phyloP scores from a whole-genome alignment of 75 land plant species.

The Picea sitchensis region DNA sequence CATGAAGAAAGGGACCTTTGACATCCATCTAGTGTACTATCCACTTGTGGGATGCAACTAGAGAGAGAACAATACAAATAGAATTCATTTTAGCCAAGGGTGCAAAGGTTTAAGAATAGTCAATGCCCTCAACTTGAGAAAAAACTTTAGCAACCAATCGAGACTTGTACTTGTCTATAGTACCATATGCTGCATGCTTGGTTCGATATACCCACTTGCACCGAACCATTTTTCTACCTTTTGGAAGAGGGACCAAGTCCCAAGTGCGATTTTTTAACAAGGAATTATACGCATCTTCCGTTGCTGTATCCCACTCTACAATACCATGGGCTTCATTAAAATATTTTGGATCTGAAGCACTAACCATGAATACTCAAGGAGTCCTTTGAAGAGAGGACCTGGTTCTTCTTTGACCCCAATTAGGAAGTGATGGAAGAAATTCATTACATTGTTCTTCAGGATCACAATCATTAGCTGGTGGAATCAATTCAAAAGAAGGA shows the following conservation, averaged over 20 bases:
- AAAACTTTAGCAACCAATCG: conserved; percentile 13
- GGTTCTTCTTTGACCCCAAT: too few relatives aligned
- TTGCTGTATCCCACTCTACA: neutral
- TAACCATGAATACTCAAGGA: too few relatives aligned
- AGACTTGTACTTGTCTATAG: conserved; percentile 12
- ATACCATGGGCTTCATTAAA: too few relatives aligned
- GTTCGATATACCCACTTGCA: conserved; percentile 7
- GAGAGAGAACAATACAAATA: neutral
- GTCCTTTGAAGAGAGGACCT: too few relatives aligned
- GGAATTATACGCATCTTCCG: conserved; percentile 10
- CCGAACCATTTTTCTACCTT: neutral
- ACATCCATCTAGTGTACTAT: neutral
- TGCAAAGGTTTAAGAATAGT: neutral
- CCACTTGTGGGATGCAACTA: neutral
- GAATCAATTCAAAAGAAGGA: too few relatives aligned
- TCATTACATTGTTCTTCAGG: too few relatives aligned
- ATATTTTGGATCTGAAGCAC: too few relatives aligned
- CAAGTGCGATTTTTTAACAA: conserved; percentile 7
- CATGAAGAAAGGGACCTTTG: neutral
- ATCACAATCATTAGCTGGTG: too few relatives aligned
- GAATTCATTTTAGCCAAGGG: conserved; percentile 2
- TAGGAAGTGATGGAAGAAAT: too few relatives aligned
- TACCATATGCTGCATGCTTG: conserved; percentile 5
- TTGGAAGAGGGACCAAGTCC: conserved; percentile 9
- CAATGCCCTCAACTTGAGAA: neutral